Evolutionary conservation across 2,329 filamentous ascomycete species (phyloP), one percentile per base, ranked within the genome.

Genomic region (Mycosphaerelloides madeirae): DNA sequence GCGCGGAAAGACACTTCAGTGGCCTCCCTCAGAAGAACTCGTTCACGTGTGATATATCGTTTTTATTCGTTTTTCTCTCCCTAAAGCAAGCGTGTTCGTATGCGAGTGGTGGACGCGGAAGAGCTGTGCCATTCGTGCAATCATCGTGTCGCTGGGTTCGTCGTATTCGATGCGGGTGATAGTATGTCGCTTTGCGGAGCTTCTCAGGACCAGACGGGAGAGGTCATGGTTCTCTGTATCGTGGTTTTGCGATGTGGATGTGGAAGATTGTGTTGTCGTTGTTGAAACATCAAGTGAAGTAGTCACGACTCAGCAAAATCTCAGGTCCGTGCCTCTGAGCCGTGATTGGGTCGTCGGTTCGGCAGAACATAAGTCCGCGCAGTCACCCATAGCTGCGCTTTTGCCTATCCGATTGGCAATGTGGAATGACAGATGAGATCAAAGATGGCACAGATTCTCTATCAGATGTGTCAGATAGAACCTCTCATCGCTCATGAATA

Each of bases 81-180:
- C 38, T 75, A 76, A 69, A 55, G 68, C 68, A 47, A 67, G 67
- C 22, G 70, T 72, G 49, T 74, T 73, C 34, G 73, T 75, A 59
- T 77, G 73, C 40, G 67, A 72, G 54, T 70, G 66, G 56, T 75
- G 71, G 55, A 72, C 68, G 56, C 68, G 68, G 60, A 71, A 75
- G 49, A 71, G 63, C 56, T 65, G 61, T 48, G 69, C 68, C 57
- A 73, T 62, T 68, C 66, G 62, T 59, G 64, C 69, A 67, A 69
- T 63, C 76, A 79, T 79, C 50, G 72, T 76, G 71, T 63, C 32
- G 19, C 34, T 25, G 36, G 38, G 13, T 19, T 19, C 29, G 22
- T 25, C 22, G n/a, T 13, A n/a, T 19, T 35, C 15, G 15, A 12
- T 34, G 35, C 29, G 35, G 15, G 18, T 36, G 28, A 45, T 38